Conservation (phyloP, 2,329 filamentous ascomycete species). For the Aureobasidium sp. region DNA sequence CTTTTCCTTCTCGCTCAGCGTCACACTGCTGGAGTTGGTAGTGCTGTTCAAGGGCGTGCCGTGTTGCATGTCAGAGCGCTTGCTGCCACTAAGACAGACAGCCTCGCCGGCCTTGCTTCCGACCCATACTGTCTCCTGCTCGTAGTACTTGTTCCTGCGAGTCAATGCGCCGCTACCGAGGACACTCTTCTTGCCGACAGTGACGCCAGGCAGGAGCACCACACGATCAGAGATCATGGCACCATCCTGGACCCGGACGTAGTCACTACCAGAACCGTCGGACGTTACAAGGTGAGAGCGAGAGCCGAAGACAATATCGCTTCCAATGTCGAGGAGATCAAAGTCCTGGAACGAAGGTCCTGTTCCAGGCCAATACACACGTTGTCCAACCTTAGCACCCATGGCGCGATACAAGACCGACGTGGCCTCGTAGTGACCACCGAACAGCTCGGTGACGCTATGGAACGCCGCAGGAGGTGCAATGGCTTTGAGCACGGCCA, state of each 20-base stretch:
- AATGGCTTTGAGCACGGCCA: constrained; percentile 39
- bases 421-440: constrained; percentile 50
- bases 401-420: constrained; percentile 45
- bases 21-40: constrained; percentile 8
- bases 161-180: constrained; percentile 51
- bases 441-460: constrained; percentile 46
- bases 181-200: constrained; percentile 42
- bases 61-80: constrained; percentile 3
- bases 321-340: constrained; percentile 49
- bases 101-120: constrained; percentile 48
- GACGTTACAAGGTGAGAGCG: constrained; percentile 49
- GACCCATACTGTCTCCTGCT: constrained; percentile 43
- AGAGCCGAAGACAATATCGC: constrained; percentile 55
- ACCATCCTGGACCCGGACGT: constrained; percentile 41
- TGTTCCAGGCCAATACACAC: constrained; percentile 53
- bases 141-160: constrained; percentile 39
- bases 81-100: constrained; percentile 34
- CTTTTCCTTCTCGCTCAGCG: constrained; percentile 6
- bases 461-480: constrained; percentile 41
- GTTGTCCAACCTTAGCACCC: constrained; percentile 47
- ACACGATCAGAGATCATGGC: constrained; percentile 54
- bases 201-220: constrained; percentile 45
- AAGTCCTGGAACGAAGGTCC: constrained; percentile 50
- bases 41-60: constrained; percentile 2
- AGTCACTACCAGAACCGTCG: constrained; percentile 45